Percentiles rank a stretch among this genome's conserved stretches.
Evolutionary conservation across 352 stramenopile species (phyloP).

Genomic region (Peronospora farinosa): DNA sequence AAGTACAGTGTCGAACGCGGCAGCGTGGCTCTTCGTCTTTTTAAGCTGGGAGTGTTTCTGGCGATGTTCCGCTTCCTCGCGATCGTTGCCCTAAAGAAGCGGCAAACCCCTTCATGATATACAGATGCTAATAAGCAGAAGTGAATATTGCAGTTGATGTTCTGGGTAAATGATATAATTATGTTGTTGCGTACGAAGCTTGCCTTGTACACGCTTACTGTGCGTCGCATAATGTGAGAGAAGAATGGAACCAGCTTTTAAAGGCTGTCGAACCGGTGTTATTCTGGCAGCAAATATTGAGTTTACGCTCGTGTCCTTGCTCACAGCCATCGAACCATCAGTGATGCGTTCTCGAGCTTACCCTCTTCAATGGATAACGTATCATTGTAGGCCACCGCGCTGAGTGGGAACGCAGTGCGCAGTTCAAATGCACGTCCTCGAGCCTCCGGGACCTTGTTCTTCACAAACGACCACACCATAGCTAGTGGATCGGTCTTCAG

Average conservation of each 20-base stretch:
- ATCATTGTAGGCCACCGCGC: conserved; percentile 45
- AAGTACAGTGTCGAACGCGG: conserved; percentile 16
- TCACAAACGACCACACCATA: conserved; percentile 64
- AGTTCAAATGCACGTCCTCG: conserved; percentile 64
- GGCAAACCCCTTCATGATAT: conserved; percentile 1
- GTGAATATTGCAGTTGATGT: neutral
- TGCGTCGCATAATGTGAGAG: neutral
- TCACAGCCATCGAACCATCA: conserved; percentile 74
- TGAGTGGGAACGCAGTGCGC: conserved; percentile 58
- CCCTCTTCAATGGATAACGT: conserved; percentile 50
- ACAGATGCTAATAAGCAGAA: neutral
- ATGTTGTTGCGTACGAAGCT: conserved; percentile 7
- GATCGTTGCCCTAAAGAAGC: conserved; percentile 15
- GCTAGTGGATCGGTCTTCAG: conserved; percentile 60
- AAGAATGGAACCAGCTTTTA: neutral
- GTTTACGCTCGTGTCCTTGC: conserved; percentile 1
- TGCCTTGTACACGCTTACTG: conserved; percentile 2
- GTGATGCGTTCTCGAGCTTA: conserved; percentile 66
- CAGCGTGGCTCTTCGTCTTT: conserved; percentile 12
- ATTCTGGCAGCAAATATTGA: conserved; percentile 5
- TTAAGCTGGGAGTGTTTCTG: conserved; percentile 17
- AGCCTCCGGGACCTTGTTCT: conserved; percentile 68
- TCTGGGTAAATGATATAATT: conserved; percentile 1
- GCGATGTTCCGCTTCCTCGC: conserved; percentile 17
- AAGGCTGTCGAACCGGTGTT: neutral